Base-by-base conservation (phyloP, 163 green algal genomes). In the Chlorella variabilis region DNA sequence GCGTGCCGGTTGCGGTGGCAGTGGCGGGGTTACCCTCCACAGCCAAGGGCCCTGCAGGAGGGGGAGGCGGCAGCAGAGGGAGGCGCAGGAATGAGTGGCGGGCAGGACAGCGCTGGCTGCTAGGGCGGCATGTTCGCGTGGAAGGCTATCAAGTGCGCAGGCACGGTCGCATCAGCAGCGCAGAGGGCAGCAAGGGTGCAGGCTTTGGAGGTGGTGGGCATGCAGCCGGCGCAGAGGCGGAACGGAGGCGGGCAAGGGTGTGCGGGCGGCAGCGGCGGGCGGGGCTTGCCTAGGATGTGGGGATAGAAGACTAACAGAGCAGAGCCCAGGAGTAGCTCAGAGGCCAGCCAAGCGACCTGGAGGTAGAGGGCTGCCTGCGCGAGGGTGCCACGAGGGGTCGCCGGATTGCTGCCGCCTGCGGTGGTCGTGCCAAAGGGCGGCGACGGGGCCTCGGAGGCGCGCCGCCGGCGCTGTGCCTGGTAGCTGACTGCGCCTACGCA, bases 311-410 rank as follows among this genome's bases (percentile, higher is more conserved):
- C 15, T 21, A 83, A 51, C 23, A 83, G 49, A 2, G 36, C 66
- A 20, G 66, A 77, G 51, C 66, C 77, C 21, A 83, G 77, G 23
- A 83, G 15, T 13, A 83, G 51, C 77, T 83, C 77, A 42, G 77
- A 61, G 9, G 66, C 54, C 0, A 83, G 67, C 77, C 77, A 83
- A 9, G 65, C n/a, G 9, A 83, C 49, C 77, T 83, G 77, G 27
- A 77, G 66, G 66, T 65, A 83, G 51, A 83, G 18, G 9, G 77
- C 77, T 27, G 66, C 77, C 51, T 66, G 65, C 1, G 25, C 39
- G 38, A 83, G 77, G 8, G 66, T 45, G 31, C 7, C 2, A n/a
- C 66, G 66, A 0, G 75, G 75, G 34, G 75, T 34, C 11, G 70
- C 27, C 8, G 48, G 27, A 25, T 17, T 5, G 68, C 68, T 54